phyloP scores from a whole-genome alignment of 2,329 filamentous ascomycete species.

The Xylariaceae sp. region DNA sequence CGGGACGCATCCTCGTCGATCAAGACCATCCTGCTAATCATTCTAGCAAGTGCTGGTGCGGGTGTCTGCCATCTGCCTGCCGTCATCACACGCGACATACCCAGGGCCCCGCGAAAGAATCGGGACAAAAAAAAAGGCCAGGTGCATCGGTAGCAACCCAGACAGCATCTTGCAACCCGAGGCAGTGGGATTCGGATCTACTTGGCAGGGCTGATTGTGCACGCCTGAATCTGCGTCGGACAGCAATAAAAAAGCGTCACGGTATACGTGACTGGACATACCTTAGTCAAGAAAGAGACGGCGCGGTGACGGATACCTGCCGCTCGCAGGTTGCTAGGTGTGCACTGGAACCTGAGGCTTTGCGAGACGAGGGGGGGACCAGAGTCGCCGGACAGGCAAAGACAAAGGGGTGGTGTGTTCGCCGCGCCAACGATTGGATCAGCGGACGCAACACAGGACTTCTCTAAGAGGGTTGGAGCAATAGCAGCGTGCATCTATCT shows the following conservation, averaged over 20 bases:
- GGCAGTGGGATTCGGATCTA: neutral
- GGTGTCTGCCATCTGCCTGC: constrained; percentile 4
- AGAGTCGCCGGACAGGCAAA: neutral
- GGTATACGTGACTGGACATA: neutral
- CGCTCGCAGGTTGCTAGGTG: neutral
- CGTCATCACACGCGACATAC: too few relatives aligned
- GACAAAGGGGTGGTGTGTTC: too few relatives aligned
- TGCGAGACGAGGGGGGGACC: neutral
- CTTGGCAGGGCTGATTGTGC: constrained; percentile 4
- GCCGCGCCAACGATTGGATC: too few relatives aligned
- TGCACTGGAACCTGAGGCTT: too few relatives aligned
- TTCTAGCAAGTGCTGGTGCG: constrained; percentile 7
- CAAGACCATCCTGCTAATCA: constrained; percentile 12
- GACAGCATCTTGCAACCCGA: neutral
- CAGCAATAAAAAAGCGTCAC: neutral
- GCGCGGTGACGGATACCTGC: neutral
- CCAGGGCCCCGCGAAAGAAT: too few relatives aligned
- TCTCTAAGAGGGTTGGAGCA: too few relatives aligned
- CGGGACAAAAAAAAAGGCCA: too few relatives aligned
- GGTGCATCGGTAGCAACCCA: neutral
- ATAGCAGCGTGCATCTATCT: too few relatives aligned
- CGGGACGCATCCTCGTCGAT: constrained; percentile 14
- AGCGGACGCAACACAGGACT: too few relatives aligned
- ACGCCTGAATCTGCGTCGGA: neutral
- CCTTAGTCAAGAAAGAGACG: too few relatives aligned